phyloP scores from a whole-genome alignment of 768 basidiomycete genomes.

The Albatrellus ellisii region DNA sequence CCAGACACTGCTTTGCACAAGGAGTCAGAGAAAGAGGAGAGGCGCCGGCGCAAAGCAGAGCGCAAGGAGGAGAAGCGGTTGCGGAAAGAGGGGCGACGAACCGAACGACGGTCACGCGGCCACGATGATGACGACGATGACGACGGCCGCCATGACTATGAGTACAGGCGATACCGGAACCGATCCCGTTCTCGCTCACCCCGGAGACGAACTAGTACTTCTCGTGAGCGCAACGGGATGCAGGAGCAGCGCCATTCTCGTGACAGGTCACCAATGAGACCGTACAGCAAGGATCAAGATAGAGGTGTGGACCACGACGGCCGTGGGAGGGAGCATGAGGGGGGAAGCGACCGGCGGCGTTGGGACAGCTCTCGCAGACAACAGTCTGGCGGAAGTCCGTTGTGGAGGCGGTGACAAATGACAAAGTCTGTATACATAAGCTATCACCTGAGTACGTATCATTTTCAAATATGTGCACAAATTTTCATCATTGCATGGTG shows the following conservation, averaged over 20 bases:
- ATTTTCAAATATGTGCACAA: too few species aligned
- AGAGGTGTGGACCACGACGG: constrained; percentile 19
- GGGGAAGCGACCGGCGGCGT: constrained; percentile 34
- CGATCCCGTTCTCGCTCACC: constrained; percentile 19
- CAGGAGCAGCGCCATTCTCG: constrained; percentile 5
- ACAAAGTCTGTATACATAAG: too few species aligned
- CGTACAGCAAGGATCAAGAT: constrained; percentile 6
- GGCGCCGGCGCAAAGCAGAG: constrained; percentile 29
- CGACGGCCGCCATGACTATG: constrained; percentile 6
- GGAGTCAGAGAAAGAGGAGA: constrained; percentile 21
- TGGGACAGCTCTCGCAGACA: too few species aligned
- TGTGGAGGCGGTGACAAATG: too few species aligned
- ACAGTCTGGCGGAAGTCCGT: too few species aligned
- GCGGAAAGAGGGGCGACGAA: constrained; percentile 35
- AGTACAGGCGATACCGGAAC: constrained; percentile 21
- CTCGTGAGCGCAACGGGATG: not conserved
- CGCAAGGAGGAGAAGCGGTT: constrained; percentile 48
- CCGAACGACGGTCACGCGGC: constrained; percentile 17
- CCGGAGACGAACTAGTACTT: not conserved
- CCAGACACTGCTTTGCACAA: constrained; percentile 7
- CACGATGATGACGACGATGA: constrained; percentile 8
- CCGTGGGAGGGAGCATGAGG: constrained; percentile 22
- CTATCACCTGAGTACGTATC: too few species aligned
- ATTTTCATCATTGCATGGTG: too few species aligned
- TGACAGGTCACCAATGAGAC: constrained; percentile 13